Conservation (phyloP, 2,329 filamentous ascomycete genomes). For the Ceratocystiopsis brevicomis region DNA sequence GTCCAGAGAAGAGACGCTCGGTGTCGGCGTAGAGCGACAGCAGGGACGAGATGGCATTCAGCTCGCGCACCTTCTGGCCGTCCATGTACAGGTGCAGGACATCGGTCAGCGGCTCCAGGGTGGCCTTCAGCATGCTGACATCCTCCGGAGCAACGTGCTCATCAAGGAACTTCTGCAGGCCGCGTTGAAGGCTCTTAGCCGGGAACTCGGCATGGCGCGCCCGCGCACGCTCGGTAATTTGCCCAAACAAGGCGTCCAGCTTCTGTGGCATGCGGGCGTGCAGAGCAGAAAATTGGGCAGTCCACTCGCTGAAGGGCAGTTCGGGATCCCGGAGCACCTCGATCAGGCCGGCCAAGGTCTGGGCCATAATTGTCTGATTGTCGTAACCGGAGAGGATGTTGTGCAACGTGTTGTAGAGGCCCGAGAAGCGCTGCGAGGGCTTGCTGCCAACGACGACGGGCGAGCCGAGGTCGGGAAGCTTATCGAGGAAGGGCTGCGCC, state of each 20-base stretch:
- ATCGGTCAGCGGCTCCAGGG: conserved; percentile 55
- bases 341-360: conserved; percentile 74
- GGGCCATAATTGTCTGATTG: conserved; percentile 89
- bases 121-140: conserved; percentile 50
- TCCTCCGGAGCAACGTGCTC: conserved; percentile 62
- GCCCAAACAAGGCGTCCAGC: conserved; percentile 62
- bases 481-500: conserved; percentile 79
- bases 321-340: conserved; percentile 76
- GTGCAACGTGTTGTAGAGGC: conserved; percentile 57
- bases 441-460: conserved; percentile 81
- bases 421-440: conserved; percentile 68
- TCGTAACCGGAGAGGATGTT: conserved; percentile 90
- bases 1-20: conserved; percentile 73
- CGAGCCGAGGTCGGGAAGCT: conserved; percentile 70
- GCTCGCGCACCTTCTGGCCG: conserved; percentile 79
- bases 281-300: conserved; percentile 85
- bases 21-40: conserved; percentile 66
- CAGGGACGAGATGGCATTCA: conserved; percentile 60
- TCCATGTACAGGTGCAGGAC: conserved; percentile 69
- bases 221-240: conserved; percentile 71
- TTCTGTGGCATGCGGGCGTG: conserved; percentile 94
- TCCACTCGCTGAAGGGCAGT: conserved; percentile 92
- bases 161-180: conserved; percentile 72
- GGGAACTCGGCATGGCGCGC: conserved; percentile 73
- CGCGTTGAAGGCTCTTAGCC: conserved; percentile 68